Evolutionary conservation across 2,329 filamentous ascomycete genomes (phyloP).

Genomic region (Aphanoascus verrucosus): DNA sequence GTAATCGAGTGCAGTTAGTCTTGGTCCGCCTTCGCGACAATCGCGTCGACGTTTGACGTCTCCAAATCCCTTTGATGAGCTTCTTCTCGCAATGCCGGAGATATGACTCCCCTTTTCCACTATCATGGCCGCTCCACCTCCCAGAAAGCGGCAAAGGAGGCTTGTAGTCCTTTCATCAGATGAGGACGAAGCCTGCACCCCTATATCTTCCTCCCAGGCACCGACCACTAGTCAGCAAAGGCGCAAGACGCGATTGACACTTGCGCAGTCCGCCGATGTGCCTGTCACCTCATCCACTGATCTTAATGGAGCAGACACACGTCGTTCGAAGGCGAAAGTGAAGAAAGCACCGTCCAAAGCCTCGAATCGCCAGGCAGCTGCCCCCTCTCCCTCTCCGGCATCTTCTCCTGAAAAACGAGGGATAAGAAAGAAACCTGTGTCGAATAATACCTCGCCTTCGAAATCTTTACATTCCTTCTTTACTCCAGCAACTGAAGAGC

Average conservation of each 20-base stretch:
- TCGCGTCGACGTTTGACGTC: neutral
- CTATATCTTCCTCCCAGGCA: neutral
- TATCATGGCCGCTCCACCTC: slow-evolving; percentile 29
- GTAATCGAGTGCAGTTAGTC: too few relatives aligned
- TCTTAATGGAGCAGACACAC: neutral
- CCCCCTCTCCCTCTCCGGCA: slow-evolving; percentile 18
- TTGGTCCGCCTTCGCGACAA: too few relatives aligned
- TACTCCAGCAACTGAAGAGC: slow-evolving; percentile 28
- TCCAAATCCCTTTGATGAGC: neutral
- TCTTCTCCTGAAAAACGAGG: slow-evolving; percentile 27
- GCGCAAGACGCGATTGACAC: neutral
- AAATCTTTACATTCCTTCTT: slow-evolving; percentile 37
- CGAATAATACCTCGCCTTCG: slow-evolving; percentile 19
- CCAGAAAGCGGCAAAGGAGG: slow-evolving; percentile 29
- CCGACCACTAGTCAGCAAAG: neutral
- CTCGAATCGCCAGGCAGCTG: neutral
- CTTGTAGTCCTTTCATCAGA: slow-evolving; percentile 23
- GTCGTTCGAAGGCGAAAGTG: neutral
- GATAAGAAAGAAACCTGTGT: slow-evolving; percentile 14
- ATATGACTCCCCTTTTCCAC: neutral
- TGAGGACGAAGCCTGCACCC: slow-evolving; percentile 18
- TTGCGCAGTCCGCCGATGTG: neutral
- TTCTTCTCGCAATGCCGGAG: neutral
- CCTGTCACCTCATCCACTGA: neutral
- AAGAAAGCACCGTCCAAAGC: neutral